Conservation (phyloP, 2,329 filamentous ascomycete genomes). For the Colletotrichum sublineola region DNA sequence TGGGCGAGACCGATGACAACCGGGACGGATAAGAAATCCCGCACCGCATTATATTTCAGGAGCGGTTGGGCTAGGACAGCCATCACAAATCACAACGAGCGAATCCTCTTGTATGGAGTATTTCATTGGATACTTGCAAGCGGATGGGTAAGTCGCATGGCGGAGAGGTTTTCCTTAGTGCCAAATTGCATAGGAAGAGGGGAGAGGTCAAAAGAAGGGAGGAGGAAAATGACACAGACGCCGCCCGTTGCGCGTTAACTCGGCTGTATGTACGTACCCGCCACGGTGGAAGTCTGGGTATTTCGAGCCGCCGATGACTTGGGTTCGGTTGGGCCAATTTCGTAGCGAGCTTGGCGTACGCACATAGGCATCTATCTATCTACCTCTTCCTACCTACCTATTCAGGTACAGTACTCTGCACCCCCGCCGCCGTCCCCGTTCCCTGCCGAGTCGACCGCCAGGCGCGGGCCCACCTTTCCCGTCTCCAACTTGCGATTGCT, state of each 20-base stretch:
- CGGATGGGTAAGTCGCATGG: not conserved
- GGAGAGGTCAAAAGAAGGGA: not conserved
- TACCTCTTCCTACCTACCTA: not conserved
- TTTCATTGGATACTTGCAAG: not conserved
- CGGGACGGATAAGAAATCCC: slow-evolving; percentile 4
- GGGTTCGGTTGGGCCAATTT: not conserved
- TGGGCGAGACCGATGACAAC: not conserved
- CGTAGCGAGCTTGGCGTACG: not conserved
- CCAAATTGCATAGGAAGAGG: not conserved
- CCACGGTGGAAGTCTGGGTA: not conserved
- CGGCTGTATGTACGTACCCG: not conserved
- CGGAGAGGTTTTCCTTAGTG: not conserved
- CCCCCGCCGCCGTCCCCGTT: not conserved
- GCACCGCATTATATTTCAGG: slow-evolving; percentile 2
- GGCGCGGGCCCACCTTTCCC: not conserved
- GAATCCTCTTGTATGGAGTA: not conserved
- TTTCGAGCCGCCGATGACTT: not conserved
- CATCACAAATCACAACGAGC: slow-evolving; percentile 3
- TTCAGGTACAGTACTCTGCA: not conserved
- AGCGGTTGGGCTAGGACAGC: not conserved
- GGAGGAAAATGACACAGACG: not conserved
- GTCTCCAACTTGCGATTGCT: not conserved
- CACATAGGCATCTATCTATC: not conserved
- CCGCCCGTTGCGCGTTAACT: slow-evolving; percentile 12
- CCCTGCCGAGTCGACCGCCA: slow-evolving; percentile 4